Percentiles rank a stretch among this genome's conserved stretches.
Evolutionary conservation across 1,284 basidiomycete species (phyloP).

Genomic region (Apiotrichum montevideense): DNA sequence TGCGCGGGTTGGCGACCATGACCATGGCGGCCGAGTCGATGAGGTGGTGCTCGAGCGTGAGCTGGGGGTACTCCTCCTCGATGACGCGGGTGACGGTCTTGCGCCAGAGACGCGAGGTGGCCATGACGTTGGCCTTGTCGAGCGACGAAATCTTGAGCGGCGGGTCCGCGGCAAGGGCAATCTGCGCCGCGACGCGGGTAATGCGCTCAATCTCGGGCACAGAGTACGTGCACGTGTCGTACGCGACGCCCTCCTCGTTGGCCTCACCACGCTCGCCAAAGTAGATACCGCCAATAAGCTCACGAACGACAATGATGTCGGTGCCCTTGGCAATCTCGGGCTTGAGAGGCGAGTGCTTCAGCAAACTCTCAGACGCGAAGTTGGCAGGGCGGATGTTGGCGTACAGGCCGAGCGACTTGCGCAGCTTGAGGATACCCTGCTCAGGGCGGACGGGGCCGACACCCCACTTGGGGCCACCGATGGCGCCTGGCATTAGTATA

Average conservation of each 20-base stretch:
- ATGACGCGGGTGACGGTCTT: constrained; percentile 81
- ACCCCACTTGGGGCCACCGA: constrained; percentile 79
- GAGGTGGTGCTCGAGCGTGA: constrained; percentile 79
- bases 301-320: constrained; percentile 89
- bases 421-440: constrained; percentile 75
- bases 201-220: constrained; percentile 88
- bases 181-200: constrained; percentile 88
- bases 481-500: neutral
- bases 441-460: constrained; percentile 92
- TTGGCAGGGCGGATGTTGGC: constrained; percentile 97
- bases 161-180: constrained; percentile 76
- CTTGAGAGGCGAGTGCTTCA: constrained; percentile 89
- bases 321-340: constrained; percentile 77
- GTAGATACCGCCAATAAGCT: constrained; percentile 77
- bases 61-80: constrained; percentile 74
- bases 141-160: constrained; percentile 86
- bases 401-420: constrained; percentile 89
- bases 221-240: constrained; percentile 90
- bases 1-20: constrained; percentile 82
- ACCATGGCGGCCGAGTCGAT: constrained; percentile 85
- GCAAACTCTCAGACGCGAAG: constrained; percentile 79
- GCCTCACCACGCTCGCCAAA: constrained; percentile 70
- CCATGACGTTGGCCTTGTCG: constrained; percentile 99
- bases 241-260: constrained; percentile 61
- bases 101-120: constrained; percentile 89